Evolutionary conservation across 371 early-diverging fungal genomes (phyloP).

Genomic region (Paramicrosporidium saccamoebae): DNA sequence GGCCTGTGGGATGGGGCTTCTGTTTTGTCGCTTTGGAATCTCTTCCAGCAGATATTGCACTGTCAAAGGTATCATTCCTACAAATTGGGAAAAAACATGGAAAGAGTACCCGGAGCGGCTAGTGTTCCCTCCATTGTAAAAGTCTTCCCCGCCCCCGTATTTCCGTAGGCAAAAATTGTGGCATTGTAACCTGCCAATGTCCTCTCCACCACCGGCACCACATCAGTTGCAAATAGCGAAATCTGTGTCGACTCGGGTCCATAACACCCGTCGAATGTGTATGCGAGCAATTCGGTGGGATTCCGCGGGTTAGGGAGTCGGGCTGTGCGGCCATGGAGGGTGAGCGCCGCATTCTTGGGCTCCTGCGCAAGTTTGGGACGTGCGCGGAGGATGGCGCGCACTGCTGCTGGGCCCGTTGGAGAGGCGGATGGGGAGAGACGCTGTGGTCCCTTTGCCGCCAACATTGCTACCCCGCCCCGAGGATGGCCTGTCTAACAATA

Average conservation of each 20-base stretch:
- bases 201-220: slow-evolving; percentile 11
- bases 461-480: no score
- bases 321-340: no score
- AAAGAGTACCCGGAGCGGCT: slow-evolving; percentile 16
- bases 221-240: slow-evolving; percentile 11
- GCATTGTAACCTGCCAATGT: slow-evolving; percentile 14
- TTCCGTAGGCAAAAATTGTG: slow-evolving; percentile 31
- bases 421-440: no score
- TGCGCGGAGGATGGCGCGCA: no score
- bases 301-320: slow-evolving; percentile 2
- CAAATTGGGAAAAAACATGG: slow-evolving; percentile 4
- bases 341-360: no score
- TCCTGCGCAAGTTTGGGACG: no score
- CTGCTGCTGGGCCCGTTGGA: no score
- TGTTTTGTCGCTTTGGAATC: slow-evolving; percentile 1
- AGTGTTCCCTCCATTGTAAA: slow-evolving; percentile 19
- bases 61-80: neutral
- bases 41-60: neutral
- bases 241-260: slow-evolving; percentile 8
- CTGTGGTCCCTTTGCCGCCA: no score
- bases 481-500: no score
- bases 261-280: slow-evolving; percentile 14
- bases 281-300: slow-evolving; percentile 1
- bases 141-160: slow-evolving; percentile 34
- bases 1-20: slow-evolving; percentile 3